Base-by-base conservation (phyloP, 805 yeast species). In the Candida taoyuanica region DNA sequence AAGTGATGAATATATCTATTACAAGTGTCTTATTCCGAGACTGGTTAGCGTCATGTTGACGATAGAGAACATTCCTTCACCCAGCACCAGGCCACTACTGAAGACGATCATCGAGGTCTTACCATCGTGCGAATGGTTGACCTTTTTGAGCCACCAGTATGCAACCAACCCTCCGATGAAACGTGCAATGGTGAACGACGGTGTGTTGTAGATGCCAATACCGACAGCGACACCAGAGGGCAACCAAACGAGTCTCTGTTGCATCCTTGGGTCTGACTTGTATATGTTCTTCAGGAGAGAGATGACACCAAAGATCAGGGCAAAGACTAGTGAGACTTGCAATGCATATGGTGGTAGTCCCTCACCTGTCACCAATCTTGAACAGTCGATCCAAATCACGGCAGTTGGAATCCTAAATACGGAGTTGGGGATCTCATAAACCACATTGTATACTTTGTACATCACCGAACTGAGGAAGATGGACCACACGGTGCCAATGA, bases 141-240 rank as follows among this genome's bases (percentile, higher is more conserved):
- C 50, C 16, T 57, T 61, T 20, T 60, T 63, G 42, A 76, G 46
- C 87, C 89, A 78, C 47, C 64, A 45, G 53, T 73, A 73, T 1
- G 88, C 74, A 24, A 78, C 53, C 3, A 84, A 49, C 3, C 98
- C 98, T 8, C 98, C 98, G 17, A 87, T 44, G 56, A 93, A 91
- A 50, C 98, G 70, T 2, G 98, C 98, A 32, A 91, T 67, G 0
- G 98, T 93, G 63, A 91, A 93, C 33, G 87, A 81, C 3, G 98
- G 98, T 0, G 89, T 73, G 58, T 93, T 93, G 60, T 91, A 93
- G 44, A 91, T 87, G 14, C 98, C 98, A 36, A 91, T 84, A 2
- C 98, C 98, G 14, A 89, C 96, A 3, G 98, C 97, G 19, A 93
- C 94, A 11, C 98, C 98, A 17, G 87, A 81, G 1, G 98, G 98